Evolutionary conservation across 2,329 filamentous ascomycete genomes (phyloP).

Genomic region (Cadophora luteo-olivacea): DNA sequence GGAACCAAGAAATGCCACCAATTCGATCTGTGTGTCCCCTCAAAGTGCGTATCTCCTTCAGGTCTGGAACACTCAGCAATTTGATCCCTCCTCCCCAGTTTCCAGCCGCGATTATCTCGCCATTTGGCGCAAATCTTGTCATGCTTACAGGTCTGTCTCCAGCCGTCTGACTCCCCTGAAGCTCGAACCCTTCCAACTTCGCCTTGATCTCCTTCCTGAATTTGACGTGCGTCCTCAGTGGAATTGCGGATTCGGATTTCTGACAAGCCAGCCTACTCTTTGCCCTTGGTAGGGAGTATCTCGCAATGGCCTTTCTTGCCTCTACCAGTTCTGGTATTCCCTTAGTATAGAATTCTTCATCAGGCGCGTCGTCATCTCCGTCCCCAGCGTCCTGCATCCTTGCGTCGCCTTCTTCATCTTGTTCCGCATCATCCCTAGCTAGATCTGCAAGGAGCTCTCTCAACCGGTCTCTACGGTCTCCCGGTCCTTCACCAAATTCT

Average conservation of each 20-base stretch:
- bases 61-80: slow-evolving; percentile 80
- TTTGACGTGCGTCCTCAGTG: slow-evolving; percentile 88
- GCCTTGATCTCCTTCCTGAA: slow-evolving; percentile 91
- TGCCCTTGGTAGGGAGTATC: slow-evolving; percentile 83
- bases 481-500: slow-evolving; percentile 88
- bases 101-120: slow-evolving; percentile 83
- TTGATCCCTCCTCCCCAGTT: slow-evolving; percentile 94
- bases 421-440: slow-evolving; percentile 64
- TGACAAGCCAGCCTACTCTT: slow-evolving; percentile 79
- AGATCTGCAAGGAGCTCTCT: slow-evolving; percentile 80
- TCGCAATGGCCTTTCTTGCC: slow-evolving; percentile 79
- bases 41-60: slow-evolving; percentile 77
- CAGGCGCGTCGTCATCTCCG: slow-evolving; percentile 70
- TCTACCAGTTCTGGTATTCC: slow-evolving; percentile 77
- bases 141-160: slow-evolving; percentile 92
- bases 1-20: slow-evolving; percentile 89
- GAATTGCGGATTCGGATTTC: slow-evolving; percentile 80
- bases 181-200: slow-evolving; percentile 79
- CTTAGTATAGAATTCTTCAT: slow-evolving; percentile 95
- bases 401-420: slow-evolving; percentile 66
- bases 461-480: slow-evolving; percentile 84
- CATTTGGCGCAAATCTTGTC: slow-evolving; percentile 86
- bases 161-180: slow-evolving; percentile 92
- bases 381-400: slow-evolving; percentile 60
- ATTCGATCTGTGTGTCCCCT: slow-evolving; percentile 89